phyloP scores from a whole-genome alignment of 495 filamentous ascomycete genomes.

The Hypoxylon fuscum region DNA sequence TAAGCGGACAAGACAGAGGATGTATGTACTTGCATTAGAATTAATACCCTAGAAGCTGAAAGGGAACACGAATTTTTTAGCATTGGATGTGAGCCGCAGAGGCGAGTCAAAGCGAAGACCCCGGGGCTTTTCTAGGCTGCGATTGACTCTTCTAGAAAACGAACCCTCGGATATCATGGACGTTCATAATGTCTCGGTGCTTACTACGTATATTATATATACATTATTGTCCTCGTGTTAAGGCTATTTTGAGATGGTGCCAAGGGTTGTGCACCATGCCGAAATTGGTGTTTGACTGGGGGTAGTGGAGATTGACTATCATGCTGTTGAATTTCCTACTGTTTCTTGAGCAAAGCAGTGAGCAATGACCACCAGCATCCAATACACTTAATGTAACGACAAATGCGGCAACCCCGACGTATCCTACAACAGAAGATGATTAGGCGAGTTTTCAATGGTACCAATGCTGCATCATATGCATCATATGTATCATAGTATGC shows the following conservation, averaged over 20 bases:
- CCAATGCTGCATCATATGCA: slow-evolving; percentile 9
- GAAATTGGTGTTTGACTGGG: slow-evolving; percentile 26
- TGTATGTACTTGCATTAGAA: too few species aligned
- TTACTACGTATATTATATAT: slow-evolving; percentile 5
- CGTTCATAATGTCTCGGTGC: slow-evolving; percentile 15
- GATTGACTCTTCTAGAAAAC: slow-evolving; percentile 33
- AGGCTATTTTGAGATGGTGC: slow-evolving; percentile 29
- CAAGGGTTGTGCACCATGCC: slow-evolving; percentile 24
- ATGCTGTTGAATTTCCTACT: slow-evolving; percentile 22
- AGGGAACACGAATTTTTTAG: background rate
- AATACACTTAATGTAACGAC: slow-evolving; percentile 45
- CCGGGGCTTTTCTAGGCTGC: background rate
- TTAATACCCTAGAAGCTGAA: background rate
- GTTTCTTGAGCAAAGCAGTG: slow-evolving; percentile 10
- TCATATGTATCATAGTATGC: slow-evolving; percentile 8
- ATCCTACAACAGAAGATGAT: slow-evolving; percentile 28
- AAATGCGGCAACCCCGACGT: slow-evolving; percentile 37
- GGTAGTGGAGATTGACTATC: slow-evolving; percentile 25
- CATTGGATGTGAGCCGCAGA: too few species aligned
- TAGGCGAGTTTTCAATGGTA: slow-evolving; percentile 10
- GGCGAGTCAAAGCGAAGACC: slow-evolving; percentile 15
- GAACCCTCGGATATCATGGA: slow-evolving; percentile 13
- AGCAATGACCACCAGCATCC: slow-evolving; percentile 29
- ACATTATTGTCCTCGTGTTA: slow-evolving; percentile 28
- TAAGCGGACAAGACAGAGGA: too few species aligned